Conservation (phyloP, 2,329 filamentous ascomycete genomes). For the Penicillium concentricum region DNA sequence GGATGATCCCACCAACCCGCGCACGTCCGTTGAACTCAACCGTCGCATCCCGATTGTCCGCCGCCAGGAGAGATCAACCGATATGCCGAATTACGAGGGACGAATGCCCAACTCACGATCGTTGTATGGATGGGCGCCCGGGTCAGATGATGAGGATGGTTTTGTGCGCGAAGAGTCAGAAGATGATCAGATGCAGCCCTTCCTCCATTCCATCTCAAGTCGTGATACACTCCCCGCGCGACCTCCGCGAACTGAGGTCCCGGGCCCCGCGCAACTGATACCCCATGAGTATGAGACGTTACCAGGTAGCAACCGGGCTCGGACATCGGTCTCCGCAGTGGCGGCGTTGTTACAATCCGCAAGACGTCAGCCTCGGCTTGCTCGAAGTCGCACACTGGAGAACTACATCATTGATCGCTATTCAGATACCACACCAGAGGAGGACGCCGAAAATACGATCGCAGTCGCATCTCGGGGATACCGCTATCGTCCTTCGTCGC, state of each 20-base stretch:
- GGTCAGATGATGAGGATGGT: slow-evolving; percentile 39
- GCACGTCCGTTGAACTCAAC: slow-evolving; percentile 40
- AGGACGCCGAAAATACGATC: slow-evolving; percentile 25
- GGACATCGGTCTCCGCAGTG: slow-evolving; percentile 31
- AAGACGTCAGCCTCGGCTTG: slow-evolving; percentile 40
- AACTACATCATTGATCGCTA: slow-evolving; percentile 41
- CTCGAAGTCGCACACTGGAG: slow-evolving; percentile 40
- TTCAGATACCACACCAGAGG: slow-evolving; percentile 26
- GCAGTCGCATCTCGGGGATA: slow-evolving; percentile 25
- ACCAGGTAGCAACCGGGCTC: slow-evolving; percentile 16
- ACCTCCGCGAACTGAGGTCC: slow-evolving; percentile 25
- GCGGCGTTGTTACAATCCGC: slow-evolving; percentile 44
- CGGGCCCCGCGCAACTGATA: slow-evolving; percentile 18
- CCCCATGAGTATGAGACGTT: slow-evolving; percentile 7
- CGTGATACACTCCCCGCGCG: slow-evolving; percentile 25
- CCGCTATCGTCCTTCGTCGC: slow-evolving; percentile 33
- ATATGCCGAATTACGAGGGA: slow-evolving; percentile 54
- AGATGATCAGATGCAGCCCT: slow-evolving; percentile 30
- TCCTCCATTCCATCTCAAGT: slow-evolving; percentile 28
- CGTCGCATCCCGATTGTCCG: slow-evolving; percentile 42
- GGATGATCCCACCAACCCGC: slow-evolving; percentile 31
- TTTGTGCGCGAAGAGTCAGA: slow-evolving; percentile 25
- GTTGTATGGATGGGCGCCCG: slow-evolving; percentile 62
- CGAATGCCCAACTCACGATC: slow-evolving; percentile 54
- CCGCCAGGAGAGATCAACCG: slow-evolving; percentile 43